Evolutionary conservation across 1,284 basidiomycete species (phyloP), one percentile per base, ranked within the genome.

Genomic region (Pyrrhoderma lamaoense): DNA sequence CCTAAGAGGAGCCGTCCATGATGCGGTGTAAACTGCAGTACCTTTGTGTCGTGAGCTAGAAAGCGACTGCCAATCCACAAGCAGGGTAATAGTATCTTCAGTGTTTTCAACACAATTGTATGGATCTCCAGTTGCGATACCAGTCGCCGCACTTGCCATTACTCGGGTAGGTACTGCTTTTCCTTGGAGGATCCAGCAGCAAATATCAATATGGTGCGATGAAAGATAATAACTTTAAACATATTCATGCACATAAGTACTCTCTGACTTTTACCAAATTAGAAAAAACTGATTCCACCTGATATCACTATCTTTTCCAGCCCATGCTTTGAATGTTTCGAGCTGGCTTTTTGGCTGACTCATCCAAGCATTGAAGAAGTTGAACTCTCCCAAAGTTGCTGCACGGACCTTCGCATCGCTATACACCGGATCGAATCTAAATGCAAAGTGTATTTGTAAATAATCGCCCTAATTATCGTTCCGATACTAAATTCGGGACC

Each of bases 311-410:
- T 94, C 92, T 66, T 85, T 89, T 19, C 93, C 93, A 7, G 92
- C 93, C 93, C 93, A 95, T 16, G 88, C 88, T 56, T 85, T 83
- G 80, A 94, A 95, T 0, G 92, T 94, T 68, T 92, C 89, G 23
- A 96, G 76, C 70, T 96, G 93, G 63, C 80, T 85, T 72, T 96
- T 96, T 44, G 93, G 93, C 66, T 95, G 93, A 61, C 88, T 91
- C 93, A 96, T 96, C 86, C 85, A 89, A 44, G 86, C 85, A 58
- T 72, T 86, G 73, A 88, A 88, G 69, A 93, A 96, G 70, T 93
- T 93, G 70, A 94, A 92, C 65, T 94, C 89, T 42, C 93, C 93
- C 45, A 95, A 75, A 21, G 77, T 71, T 34, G 76, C 77, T 13
- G 90, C 83, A 51, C 86, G 78, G 5, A 80, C 85, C 62, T 79